These are phyloP conservation scores for Sugiyamaella xylanicola DNA, from an alignment of 1,139 yeast genomes.

Conservation along the genomic window DNA sequence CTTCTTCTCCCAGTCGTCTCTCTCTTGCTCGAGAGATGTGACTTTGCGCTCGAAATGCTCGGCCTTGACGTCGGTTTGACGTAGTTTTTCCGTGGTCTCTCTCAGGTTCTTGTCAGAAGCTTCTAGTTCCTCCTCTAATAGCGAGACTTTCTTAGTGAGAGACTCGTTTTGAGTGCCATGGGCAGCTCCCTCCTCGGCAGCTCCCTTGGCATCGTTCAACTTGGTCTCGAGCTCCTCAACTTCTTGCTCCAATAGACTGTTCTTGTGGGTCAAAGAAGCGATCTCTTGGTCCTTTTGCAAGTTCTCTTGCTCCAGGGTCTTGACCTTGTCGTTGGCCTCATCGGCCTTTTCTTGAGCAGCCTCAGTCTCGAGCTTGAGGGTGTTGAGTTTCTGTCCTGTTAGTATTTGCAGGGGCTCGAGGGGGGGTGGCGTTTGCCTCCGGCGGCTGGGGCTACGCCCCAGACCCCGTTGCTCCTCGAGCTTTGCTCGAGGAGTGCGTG, in stretches of 20 bases:
- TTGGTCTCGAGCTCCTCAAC: constrained; percentile 86
- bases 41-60: constrained; percentile 97
- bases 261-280: constrained; percentile 89
- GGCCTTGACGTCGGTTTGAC: constrained; percentile 95
- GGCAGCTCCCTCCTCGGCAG: constrained; percentile 91
- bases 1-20: constrained; percentile 89
- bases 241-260: constrained; percentile 85
- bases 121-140: constrained; percentile 92
- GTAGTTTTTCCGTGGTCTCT: constrained; percentile 90
- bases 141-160: constrained; percentile 87
- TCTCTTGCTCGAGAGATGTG: constrained; percentile 86
- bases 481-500: not conserved
- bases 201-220: constrained; percentile 77
- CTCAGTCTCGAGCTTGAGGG: constrained; percentile 93
- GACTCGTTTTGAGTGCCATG: constrained; percentile 88
- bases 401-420: not conserved
- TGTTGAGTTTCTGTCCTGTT: constrained; percentile 68
- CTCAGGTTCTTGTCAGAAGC: constrained; percentile 88
- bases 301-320: constrained; percentile 88
- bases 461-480: not conserved
- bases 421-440: not conserved
- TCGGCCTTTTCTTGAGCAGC: constrained; percentile 97
- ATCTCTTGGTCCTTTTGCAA: constrained; percentile 94
- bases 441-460: constrained; percentile 5
- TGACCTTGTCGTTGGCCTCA: constrained; percentile 76